These are phyloP conservation scores for Linnemannia hyalina DNA, from an alignment of 192 early-diverging fungal genomes.

Conservation along the genomic window DNA sequence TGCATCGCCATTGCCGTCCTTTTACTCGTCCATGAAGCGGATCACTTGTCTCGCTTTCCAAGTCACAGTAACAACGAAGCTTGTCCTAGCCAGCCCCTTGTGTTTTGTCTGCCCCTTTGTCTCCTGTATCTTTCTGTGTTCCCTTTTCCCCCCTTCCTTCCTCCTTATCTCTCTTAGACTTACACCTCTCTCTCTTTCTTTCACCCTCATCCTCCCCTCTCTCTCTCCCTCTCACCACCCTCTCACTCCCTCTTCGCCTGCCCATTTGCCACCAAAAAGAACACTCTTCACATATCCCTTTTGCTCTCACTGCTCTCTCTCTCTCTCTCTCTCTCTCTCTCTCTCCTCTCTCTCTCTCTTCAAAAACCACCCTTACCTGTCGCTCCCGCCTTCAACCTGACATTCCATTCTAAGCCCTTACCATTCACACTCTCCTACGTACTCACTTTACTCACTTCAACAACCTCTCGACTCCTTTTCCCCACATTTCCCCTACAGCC, in stretches of 20 bases:
- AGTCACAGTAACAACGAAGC: too few species aligned
- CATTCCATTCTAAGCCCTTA: not conserved
- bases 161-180: not conserved
- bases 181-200: not conserved
- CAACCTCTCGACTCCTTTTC: not conserved
- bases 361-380: too few species aligned
- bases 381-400: not conserved
- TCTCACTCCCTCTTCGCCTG: not conserved
- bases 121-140: not conserved
- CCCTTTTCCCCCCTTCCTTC: not conserved
- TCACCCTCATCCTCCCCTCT: not conserved
- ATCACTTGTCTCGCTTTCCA: too few species aligned
- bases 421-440: not conserved
- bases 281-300: not conserved
- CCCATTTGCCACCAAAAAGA: not conserved
- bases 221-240: not conserved
- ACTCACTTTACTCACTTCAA: not conserved
- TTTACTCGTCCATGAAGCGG: too few species aligned
- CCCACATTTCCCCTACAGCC: not conserved
- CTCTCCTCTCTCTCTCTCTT: not conserved
- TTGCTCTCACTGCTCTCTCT: not conserved
- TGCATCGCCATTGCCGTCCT: too few species aligned
- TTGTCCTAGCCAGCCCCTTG: too few species aligned
- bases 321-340: not conserved
- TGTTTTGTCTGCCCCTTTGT: conserved; percentile 1